Evolutionary conservation across 805 yeast genomes (phyloP).

Genomic region (Yarrowia sp.): DNA sequence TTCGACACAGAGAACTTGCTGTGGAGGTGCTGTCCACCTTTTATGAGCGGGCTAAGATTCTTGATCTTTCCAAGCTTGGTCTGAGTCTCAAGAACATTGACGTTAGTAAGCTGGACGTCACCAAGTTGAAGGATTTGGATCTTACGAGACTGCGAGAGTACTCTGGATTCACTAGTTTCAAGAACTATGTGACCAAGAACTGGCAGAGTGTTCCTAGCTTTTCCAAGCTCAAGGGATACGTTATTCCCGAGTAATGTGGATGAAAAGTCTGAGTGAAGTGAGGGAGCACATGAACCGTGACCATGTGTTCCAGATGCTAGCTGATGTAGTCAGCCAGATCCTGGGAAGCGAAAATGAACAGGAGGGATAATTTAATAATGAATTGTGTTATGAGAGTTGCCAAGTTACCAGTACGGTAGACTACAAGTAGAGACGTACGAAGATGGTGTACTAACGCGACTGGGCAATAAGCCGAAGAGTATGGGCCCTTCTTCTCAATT

Average conservation of each 20-base stretch:
- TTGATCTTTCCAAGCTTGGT: conserved; percentile 9
- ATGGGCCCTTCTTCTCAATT: too few species aligned
- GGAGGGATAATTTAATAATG: too few species aligned
- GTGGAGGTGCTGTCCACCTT: neutral
- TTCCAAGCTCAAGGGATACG: conserved; percentile 13
- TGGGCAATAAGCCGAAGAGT: too few species aligned
- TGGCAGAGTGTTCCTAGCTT: conserved; percentile 19
- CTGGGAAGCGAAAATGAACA: too few species aligned
- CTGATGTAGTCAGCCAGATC: too few species aligned
- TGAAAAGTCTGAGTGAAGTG: neutral
- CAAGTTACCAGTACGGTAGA: too few species aligned
- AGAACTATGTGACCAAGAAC: conserved; percentile 1
- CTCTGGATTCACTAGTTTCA: conserved; percentile 3
- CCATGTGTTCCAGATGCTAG: too few species aligned
- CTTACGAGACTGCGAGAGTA: neutral
- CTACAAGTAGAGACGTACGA: too few species aligned
- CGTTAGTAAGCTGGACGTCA: neutral
- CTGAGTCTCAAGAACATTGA: neutral
- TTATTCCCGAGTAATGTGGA: neutral
- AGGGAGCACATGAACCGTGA: too few species aligned
- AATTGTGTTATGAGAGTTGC: too few species aligned
- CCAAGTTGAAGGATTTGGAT: conserved; percentile 9
- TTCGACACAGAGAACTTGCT: conserved; percentile 6
- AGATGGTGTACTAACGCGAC: too few species aligned
- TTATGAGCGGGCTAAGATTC: conserved; percentile 5